Evolutionary conservation across 78 protist species (phyloP).

Genomic region (Capsaspora owczarzaki): DNA sequence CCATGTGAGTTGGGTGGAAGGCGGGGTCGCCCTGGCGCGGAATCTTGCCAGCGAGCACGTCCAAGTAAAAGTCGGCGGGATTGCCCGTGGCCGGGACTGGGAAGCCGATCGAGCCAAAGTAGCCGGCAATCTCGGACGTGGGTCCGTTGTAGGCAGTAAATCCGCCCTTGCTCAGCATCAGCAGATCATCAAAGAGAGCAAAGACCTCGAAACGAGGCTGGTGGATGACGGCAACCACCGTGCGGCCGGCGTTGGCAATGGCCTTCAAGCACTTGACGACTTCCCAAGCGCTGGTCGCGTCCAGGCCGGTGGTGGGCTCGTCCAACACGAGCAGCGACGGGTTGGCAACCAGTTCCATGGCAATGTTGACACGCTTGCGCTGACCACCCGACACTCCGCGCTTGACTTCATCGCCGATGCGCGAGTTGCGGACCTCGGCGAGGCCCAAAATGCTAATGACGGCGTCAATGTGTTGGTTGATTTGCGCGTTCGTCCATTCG

Average conservation of each 20-base stretch:
- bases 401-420: neutral
- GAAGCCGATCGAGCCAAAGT: slow-evolving; percentile 36
- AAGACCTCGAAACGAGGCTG: slow-evolving; percentile 51
- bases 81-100: slow-evolving; percentile 18
- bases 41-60: neutral
- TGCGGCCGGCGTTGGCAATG: neutral
- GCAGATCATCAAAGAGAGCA: slow-evolving; percentile 4
- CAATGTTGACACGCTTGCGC: slow-evolving; percentile 39
- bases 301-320: slow-evolving; percentile 16
- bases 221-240: slow-evolving; percentile 35
- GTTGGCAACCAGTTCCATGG: slow-evolving; percentile 31
- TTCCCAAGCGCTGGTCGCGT: neutral
- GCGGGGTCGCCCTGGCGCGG: neutral
- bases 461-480: neutral
- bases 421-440: neutral
- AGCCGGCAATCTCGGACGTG: neutral
- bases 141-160: slow-evolving; percentile 40
- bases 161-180: slow-evolving; percentile 40
- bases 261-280: neutral
- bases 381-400: slow-evolving; percentile 60
- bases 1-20: neutral
- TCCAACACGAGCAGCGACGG: slow-evolving; percentile 46
- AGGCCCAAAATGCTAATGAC: slow-evolving; percentile 1
- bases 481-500: neutral
- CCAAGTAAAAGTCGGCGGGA: slow-evolving; percentile 40